Conservation (phyloP, 495 filamentous ascomycete species). For the Podospora pseudopauciseta region DNA sequence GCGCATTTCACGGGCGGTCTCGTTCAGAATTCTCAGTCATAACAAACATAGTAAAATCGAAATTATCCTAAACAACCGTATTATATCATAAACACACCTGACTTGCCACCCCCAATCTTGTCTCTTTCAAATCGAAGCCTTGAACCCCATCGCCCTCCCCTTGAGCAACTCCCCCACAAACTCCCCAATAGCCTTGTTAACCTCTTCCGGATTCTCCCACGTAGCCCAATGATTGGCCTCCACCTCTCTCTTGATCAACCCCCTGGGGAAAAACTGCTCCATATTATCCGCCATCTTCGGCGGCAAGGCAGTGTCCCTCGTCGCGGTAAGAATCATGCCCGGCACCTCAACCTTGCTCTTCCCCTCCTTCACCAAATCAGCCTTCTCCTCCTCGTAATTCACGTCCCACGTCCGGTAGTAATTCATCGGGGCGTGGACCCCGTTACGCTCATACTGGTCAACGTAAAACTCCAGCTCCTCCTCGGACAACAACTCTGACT, state of each 20-base stretch:
- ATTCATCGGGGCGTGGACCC: conserved; percentile 73
- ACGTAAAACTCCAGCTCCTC: conserved; percentile 77
- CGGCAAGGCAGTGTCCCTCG: conserved; percentile 63
- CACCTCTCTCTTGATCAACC: conserved; percentile 54
- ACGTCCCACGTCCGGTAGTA: conserved; percentile 75
- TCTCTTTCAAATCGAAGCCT: conserved; percentile 25
- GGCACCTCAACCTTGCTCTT: conserved; percentile 57
- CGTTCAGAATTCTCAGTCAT: not conserved
- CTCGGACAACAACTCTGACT: conserved; percentile 53
- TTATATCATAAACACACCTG: not conserved
- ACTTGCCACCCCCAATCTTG: not conserved
- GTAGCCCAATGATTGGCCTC: conserved; percentile 68
- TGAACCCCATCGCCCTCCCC: conserved; percentile 15
- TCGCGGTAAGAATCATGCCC: conserved; percentile 68
- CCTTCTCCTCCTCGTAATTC: conserved; percentile 73
- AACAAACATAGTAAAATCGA: not conserved
- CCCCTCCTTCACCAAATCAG: conserved; percentile 33
- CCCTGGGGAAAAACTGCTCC: conserved; percentile 57
- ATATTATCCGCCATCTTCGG: conserved; percentile 64
- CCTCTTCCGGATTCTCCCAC: conserved; percentile 59
- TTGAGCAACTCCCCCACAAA: conserved; percentile 32
- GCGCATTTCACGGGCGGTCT: not conserved
- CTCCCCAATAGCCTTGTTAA: conserved; percentile 38
- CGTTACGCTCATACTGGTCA: conserved; percentile 62
- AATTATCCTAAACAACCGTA: not conserved